These are phyloP conservation scores for Alnus glutinosa DNA, from an alignment of 306 rosid genomes.

Conservation along the genomic window DNA sequence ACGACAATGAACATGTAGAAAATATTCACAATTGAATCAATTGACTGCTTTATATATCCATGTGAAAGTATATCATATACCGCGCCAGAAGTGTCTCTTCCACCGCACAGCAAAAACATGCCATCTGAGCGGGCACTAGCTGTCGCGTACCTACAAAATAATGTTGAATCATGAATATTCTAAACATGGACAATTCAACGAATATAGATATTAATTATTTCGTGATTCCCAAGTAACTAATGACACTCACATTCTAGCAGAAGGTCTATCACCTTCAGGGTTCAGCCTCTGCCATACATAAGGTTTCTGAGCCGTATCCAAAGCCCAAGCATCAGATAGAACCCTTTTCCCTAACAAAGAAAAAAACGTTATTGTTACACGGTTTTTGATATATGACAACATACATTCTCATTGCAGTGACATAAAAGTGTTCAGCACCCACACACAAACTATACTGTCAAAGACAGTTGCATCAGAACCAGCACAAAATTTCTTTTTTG, in stretches of 20 bases:
- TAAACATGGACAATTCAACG: constrained; percentile 3
- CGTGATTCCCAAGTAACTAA: constrained; percentile 19
- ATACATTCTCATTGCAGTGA: constrained; percentile 20
- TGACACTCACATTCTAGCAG: constrained; percentile 93
- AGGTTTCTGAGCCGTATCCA: constrained; percentile 99
- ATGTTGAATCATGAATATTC: constrained; percentile 23
- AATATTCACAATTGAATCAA: background rate
- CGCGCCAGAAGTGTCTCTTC: constrained; percentile 91
- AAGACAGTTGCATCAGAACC: background rate
- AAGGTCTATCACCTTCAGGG: constrained; percentile 98
- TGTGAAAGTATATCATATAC: constrained; percentile 57
- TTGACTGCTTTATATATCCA: background rate
- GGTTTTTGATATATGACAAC: constrained; percentile 26
- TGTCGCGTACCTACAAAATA: constrained; percentile 89
- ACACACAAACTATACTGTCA: background rate
- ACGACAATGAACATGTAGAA: background rate
- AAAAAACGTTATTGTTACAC: constrained; percentile 20
- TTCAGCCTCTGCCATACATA: constrained; percentile 86
- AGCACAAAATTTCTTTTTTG: background rate
- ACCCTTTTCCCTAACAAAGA: constrained; percentile 80
- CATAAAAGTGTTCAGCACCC: background rate
- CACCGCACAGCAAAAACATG: constrained; percentile 98
- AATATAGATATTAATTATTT: constrained; percentile 13
- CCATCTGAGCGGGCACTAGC: constrained; percentile 99
- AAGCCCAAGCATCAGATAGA: constrained; percentile 90